phyloP scores from a whole-genome alignment of 169 alveolate species.

The Babesia ovis region DNA sequence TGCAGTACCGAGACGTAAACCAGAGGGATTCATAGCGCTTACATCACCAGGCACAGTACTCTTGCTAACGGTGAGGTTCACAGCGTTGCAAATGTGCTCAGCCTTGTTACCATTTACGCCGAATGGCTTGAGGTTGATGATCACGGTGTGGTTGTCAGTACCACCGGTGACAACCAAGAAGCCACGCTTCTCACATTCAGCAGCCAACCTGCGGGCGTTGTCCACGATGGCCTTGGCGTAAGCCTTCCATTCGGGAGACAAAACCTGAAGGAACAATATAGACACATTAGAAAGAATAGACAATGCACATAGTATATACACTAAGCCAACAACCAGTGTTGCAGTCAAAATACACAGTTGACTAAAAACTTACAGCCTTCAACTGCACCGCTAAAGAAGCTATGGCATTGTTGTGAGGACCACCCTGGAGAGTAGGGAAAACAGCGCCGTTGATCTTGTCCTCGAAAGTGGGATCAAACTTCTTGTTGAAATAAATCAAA shows the following conservation, averaged over 20 bases:
- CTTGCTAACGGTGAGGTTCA: conserved; percentile 83
- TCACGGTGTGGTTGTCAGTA: conserved; percentile 91
- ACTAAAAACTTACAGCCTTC: conserved; percentile 72
- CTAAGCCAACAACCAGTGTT: too few species aligned
- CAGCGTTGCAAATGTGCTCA: conserved; percentile 84
- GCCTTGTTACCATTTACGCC: conserved; percentile 85
- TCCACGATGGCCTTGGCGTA: conserved; percentile 75
- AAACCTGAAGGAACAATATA: conserved; percentile 9
- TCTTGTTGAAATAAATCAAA: conserved; percentile 88
- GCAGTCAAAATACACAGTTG: background rate
- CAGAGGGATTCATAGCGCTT: conserved; percentile 87
- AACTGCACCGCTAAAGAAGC: conserved; percentile 87
- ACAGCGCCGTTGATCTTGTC: conserved; percentile 92
- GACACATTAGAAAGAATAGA: background rate
- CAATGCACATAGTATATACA: background rate
- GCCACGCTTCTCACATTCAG: conserved; percentile 73
- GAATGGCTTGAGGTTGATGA: conserved; percentile 83
- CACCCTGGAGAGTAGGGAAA: conserved; percentile 96
- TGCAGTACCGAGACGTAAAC: conserved; percentile 93
- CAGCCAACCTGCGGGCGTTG: conserved; percentile 84
- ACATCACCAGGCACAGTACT: conserved; percentile 84
- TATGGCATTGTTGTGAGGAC: conserved; percentile 91
- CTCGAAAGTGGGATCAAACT: conserved; percentile 79
- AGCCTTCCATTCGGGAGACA: conserved; percentile 74
- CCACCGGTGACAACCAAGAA: conserved; percentile 84